phyloP scores from a whole-genome alignment of 345 rosid genomes.

The Eutrema japonicum region DNA sequence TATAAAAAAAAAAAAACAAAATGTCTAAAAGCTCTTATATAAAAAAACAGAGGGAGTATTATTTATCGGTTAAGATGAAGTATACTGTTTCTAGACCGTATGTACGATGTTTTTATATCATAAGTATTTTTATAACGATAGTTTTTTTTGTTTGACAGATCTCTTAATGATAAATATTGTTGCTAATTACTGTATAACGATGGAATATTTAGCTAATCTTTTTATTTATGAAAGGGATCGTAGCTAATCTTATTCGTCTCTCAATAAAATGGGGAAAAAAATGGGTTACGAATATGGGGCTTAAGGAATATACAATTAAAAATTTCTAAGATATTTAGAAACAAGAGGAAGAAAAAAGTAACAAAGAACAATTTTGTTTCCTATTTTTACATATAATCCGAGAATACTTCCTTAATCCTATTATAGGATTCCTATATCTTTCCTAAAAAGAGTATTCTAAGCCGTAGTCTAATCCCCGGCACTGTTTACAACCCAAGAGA shows the following conservation, averaged over 20 bases:
- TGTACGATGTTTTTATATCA: no score
- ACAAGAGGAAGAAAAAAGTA: constrained; percentile 12
- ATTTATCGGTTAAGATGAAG: no score
- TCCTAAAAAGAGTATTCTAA: constrained; percentile 42
- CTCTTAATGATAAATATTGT: no score
- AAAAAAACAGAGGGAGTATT: no score
- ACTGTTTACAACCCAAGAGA: constrained; percentile 55
- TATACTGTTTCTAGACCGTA: no score
- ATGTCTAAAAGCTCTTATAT: no score
- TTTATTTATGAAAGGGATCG: background rate
- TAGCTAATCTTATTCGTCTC: background rate
- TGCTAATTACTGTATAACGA: no score
- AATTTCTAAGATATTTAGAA: constrained; percentile 12
- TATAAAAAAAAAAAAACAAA: no score
- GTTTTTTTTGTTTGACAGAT: no score
- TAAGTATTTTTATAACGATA: no score
- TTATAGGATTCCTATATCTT: constrained; percentile 7
- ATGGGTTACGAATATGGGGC: background rate
- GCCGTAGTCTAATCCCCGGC: constrained; percentile 28
- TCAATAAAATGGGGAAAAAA: background rate
- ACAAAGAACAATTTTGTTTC: constrained; percentile 22
- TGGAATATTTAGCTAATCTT: no score
- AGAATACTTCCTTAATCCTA: constrained; percentile 34
- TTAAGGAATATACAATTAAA: constrained; percentile 36
- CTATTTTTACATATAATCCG: constrained; percentile 38